phyloP scores from a whole-genome alignment of 1,139 yeast species.

The Geotrichum carabidarum region DNA sequence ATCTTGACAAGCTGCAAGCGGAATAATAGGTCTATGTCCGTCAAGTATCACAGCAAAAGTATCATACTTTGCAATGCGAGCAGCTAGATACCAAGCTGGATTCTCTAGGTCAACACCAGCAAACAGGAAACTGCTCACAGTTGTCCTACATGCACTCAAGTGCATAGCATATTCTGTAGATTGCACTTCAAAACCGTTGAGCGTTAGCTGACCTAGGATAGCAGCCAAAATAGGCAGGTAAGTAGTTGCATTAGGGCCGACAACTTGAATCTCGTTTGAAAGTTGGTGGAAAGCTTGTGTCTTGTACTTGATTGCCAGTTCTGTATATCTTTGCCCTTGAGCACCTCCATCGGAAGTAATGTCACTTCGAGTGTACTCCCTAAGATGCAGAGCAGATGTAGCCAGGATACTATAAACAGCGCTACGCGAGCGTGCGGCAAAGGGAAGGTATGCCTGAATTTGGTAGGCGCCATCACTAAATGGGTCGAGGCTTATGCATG shows the following conservation, averaged over 20 bases:
- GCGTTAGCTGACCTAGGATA: slow-evolving; percentile 9
- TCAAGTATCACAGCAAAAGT: slow-evolving; percentile 10
- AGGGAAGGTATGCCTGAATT: slow-evolving; percentile 5
- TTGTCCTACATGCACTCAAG: slow-evolving; percentile 3
- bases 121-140: background rate
- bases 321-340: background rate
- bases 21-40: slow-evolving; percentile 9
- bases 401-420: slow-evolving; percentile 13
- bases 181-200: slow-evolving; percentile 9
- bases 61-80: slow-evolving; percentile 14
- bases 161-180: slow-evolving; percentile 6
- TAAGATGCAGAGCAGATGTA: slow-evolving; percentile 8
- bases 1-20: background rate
- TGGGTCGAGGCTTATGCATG: slow-evolving; percentile 14
- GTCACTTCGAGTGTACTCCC: background rate
- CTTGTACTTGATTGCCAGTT: slow-evolving; percentile 10
- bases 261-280: background rate
- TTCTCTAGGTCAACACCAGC: background rate
- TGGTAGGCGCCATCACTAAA: slow-evolving; percentile 3
- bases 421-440: slow-evolving; percentile 5
- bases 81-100: slow-evolving; percentile 10
- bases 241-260: background rate
- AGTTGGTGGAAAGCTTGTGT: slow-evolving; percentile 5
- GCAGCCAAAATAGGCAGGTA: slow-evolving; percentile 6
- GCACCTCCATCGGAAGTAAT: background rate